Conservation (phyloP, 495 filamentous ascomycete genomes). For the Penicillium ochrochloron region DNA sequence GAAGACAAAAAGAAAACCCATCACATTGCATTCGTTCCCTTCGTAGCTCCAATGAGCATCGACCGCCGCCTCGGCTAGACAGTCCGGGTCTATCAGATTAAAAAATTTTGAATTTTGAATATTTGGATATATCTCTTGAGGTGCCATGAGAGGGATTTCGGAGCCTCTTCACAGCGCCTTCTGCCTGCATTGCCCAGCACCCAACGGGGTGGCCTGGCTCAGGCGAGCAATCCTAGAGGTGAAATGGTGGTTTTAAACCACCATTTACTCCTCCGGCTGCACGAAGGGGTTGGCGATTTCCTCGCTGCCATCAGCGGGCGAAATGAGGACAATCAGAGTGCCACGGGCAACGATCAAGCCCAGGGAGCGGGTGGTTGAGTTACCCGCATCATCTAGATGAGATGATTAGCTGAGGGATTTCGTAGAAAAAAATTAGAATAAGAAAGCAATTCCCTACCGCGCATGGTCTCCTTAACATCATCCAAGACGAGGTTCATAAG, state of each 20-base stretch:
- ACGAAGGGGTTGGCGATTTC: constrained; percentile 94
- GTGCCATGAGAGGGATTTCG: not conserved
- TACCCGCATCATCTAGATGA: constrained; percentile 80
- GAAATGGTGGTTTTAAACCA: not conserved
- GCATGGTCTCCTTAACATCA: constrained; percentile 85
- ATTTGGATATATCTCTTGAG: not conserved
- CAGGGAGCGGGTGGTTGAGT: constrained; percentile 78
- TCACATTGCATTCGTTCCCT: constrained; percentile 30
- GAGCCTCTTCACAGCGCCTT: not conserved
- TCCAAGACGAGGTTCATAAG: constrained; percentile 98
- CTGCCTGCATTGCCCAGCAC: not conserved
- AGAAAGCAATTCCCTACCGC: constrained; percentile 60
- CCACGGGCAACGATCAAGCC: constrained; percentile 92
- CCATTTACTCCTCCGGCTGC: constrained; percentile 62
- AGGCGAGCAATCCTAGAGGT: not conserved
- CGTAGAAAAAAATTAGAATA: not conserved
- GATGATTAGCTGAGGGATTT: constrained; percentile 18
- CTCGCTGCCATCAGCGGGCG: constrained; percentile 91
- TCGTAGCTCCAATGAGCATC: constrained; percentile 33
- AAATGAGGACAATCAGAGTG: constrained; percentile 89
- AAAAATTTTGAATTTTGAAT: constrained; percentile 2
- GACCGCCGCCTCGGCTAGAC: constrained; percentile 13
- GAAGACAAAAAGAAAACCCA: constrained; percentile 22
- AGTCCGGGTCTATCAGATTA: constrained; percentile 15
- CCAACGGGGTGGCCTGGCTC: not conserved